Evolutionary conservation across 2,329 filamentous ascomycete species (phyloP).

Genomic region (Knoxdaviesia capensis): DNA sequence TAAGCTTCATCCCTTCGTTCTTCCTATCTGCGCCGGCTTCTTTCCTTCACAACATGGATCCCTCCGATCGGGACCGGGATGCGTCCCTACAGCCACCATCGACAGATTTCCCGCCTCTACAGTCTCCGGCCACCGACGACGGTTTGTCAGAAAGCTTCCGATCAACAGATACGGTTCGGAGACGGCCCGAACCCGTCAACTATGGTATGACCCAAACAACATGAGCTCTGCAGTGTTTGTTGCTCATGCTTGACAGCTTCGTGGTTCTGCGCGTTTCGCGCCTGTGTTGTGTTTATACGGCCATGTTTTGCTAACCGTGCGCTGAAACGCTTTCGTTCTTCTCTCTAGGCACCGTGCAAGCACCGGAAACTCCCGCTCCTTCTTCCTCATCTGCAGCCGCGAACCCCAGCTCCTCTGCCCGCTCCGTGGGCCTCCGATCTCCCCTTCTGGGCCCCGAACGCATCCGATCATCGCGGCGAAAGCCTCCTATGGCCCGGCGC

Average conservation of each 20-base stretch:
- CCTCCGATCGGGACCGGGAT: no score
- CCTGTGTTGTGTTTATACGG: not conserved
- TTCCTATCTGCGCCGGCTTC: no score
- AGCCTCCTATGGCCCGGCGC: conserved; percentile 53
- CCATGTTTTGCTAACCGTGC: not conserved
- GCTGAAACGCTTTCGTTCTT: not conserved
- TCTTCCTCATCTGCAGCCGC: conserved; percentile 10
- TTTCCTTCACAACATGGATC: no score
- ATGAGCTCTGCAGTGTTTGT: not conserved
- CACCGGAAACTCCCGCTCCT: conserved; percentile 1
- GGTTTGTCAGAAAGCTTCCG: conserved; percentile 32
- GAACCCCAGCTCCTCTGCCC: conserved; percentile 19
- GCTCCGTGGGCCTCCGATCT: conserved; percentile 19
- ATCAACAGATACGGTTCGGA: conserved; percentile 38
- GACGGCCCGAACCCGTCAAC: conserved; percentile 26
- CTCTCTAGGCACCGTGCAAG: conserved; percentile 15
- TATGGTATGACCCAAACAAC: conserved; percentile 27
- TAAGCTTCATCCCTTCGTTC: no score
- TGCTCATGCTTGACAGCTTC: conserved; percentile 3
- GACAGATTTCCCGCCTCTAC: no score
- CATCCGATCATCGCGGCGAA: conserved; percentile 33
- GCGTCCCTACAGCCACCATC: no score
- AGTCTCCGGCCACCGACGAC: conserved; percentile 14
- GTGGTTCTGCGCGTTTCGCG: not conserved
- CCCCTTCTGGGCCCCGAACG: conserved; percentile 25